Base-by-base conservation (phyloP, 495 filamentous ascomycete species). In the Neurospora pannonica region DNA sequence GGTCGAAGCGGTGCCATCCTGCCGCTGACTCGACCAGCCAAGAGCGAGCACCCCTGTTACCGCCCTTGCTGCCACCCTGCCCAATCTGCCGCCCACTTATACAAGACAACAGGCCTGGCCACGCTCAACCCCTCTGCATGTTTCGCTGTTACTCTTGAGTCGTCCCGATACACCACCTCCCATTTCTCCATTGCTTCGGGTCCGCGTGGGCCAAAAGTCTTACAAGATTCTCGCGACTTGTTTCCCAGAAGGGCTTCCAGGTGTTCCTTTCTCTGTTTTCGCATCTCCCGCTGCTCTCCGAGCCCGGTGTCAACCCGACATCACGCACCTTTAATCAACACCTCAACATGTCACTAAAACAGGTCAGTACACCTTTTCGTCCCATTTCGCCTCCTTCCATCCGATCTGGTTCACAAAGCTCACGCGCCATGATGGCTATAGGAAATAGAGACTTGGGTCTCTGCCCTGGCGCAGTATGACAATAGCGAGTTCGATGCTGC, bases 361-460 rank as follows among this genome's bases (percentile, higher is more conserved):
- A 93, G 87, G 92, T 93, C 79, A 81, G 88, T 60, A 38, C 67
- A 17, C 31, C 69, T 37, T 54, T 46, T 42, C 37, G 19, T 31
- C 24, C 21, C 40, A n/a, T 46, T 19, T 21, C 28, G 42, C 71
- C 38, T 39, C 42, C 19, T 24, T 54, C 24, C 34, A 28, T 21
- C 19, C 54, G 3, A 6, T 31, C 34, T 21, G 5, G 39, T 62
- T 24, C 71, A 15, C 42, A 70, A 74, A 31, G 67, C 80, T 77
- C 60, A 74, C 48, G 77, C 21, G 76, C 72, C 38, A 76, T 67
- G 10, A 34, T 38, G 71, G 71, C 9, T 71, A 75, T 82, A 99
- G 95, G 97, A 98, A 92, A 98, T 99, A 84, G 95, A 98, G 86
- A 96, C 93, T 40, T 99, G 96, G 96, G 97, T 98, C 74, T 87